Evolutionary conservation across 1,284 basidiomycete species (phyloP).

Genomic region (Trametes sp.): DNA sequence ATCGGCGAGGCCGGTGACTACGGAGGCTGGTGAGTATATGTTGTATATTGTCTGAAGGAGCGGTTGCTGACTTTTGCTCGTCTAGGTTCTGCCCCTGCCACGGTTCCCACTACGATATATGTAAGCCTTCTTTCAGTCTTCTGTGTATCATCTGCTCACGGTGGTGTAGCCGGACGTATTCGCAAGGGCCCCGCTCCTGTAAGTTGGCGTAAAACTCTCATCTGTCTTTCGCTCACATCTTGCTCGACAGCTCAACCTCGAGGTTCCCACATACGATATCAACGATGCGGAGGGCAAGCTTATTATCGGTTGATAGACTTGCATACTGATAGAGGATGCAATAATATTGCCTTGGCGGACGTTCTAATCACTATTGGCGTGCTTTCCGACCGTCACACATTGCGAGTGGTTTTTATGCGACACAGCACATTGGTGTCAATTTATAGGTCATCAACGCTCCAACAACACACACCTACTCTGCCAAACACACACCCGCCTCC

Average conservation of each 20-base stretch:
- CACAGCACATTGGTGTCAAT: slow-evolving; percentile 14
- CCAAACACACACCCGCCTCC: neutral
- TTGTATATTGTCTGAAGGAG: neutral
- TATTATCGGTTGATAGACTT: slow-evolving; percentile 80
- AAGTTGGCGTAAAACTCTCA: slow-evolving; percentile 41
- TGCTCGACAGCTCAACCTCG: slow-evolving; percentile 84
- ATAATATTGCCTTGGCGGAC: slow-evolving; percentile 24
- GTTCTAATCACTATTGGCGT: no score
- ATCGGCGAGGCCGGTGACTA: slow-evolving; percentile 98
- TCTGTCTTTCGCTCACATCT: slow-evolving; percentile 18
- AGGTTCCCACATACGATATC: slow-evolving; percentile 89
- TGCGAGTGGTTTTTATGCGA: slow-evolving; percentile 1
- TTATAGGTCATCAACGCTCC: slow-evolving; percentile 2
- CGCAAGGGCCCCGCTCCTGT: slow-evolving; percentile 96
- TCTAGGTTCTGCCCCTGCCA: slow-evolving; percentile 94
- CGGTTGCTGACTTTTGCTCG: slow-evolving; percentile 21
- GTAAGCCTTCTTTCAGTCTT: slow-evolving; percentile 50
- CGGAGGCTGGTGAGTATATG: slow-evolving; percentile 84
- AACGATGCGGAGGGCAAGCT: slow-evolving; percentile 90
- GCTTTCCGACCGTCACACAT: neutral
- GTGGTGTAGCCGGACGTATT: slow-evolving; percentile 80
- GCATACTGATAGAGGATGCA: slow-evolving; percentile 28
- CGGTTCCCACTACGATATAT: slow-evolving; percentile 98
- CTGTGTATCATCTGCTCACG: slow-evolving; percentile 5
- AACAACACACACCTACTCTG: neutral